Base-by-base conservation (phyloP, 176 grass and related monocot species). In the Lolium rigidum region DNA sequence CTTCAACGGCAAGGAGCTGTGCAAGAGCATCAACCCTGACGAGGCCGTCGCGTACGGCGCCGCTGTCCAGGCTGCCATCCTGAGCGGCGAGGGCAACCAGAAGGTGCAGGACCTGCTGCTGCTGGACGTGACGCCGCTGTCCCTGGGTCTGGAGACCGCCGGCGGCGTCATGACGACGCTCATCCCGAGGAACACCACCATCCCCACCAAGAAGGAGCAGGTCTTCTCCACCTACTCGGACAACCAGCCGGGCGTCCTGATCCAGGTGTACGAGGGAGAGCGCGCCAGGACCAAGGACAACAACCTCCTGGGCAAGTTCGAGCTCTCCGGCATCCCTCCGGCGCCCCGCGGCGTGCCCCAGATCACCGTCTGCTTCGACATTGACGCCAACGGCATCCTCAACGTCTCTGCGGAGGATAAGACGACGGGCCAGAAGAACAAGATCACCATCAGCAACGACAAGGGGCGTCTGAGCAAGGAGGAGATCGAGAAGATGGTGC, bases 11-110 rank as follows among this genome's bases (percentile, higher is more conserved):
- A 99, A 99, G 90, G 97, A 99, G 90, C 88, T 99, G 16, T 99
- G 97, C 94, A 99, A 99, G 97, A 99, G 89, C 87, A 99, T 99
- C 85, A 99, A 99, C 90, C 97, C 97, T 2, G 97, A 99, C 51
- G 97, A 99, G 90, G 97, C 97, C 18, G 97, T 99, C 69, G 95
- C 95, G 10, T 95, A 98, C 17, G 95, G 95, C 22, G 95, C 93
- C 1, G 89, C 95, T 0, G 93, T 98, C 13, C 95, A 95, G 87
- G 95, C 95, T 18, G 95, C 95, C n/a, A 98, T 98, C 82, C 85
- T 98, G 3, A 95, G 93, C 77, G 95, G 93, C 41, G 95, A 95
- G 89, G 95, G 95, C 77, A 95, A 98, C 46, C 89, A 98, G 89
- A 98, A 92, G 83, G 93, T 95, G 35, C 95, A 95, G 89, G 95